Conservation (phyloP, 2,329 filamentous ascomycete species). For the Rhinocladiella mackenziei region DNA sequence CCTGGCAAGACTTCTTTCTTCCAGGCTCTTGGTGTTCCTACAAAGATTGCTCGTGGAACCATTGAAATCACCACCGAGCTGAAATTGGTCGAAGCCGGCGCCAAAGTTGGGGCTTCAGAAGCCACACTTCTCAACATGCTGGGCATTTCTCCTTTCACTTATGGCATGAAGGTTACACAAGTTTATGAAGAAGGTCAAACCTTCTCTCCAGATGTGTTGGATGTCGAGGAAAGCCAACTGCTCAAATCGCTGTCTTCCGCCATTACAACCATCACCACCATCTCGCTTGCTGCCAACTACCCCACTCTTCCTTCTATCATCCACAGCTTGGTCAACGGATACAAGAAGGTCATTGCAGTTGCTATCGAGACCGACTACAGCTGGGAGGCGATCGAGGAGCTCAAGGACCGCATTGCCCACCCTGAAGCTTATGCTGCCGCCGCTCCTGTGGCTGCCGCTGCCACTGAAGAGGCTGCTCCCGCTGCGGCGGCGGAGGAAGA, state of each 20-base stretch:
- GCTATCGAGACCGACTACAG: conserved; percentile 85
- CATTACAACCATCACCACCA: conserved; percentile 78
- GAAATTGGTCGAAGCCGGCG: conserved; percentile 90
- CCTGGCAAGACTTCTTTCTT: conserved; percentile 99
- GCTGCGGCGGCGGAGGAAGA: conserved; percentile 53
- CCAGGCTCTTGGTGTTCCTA: conserved; percentile 99
- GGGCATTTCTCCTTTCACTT: conserved; percentile 99
- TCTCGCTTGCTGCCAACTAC: conserved; percentile 92
- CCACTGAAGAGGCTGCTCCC: conserved; percentile 49
- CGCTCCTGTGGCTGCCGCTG: conserved; percentile 65
- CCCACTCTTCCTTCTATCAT: conserved; percentile 94
- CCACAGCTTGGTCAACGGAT: conserved; percentile 92
- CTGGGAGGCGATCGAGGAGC: conserved; percentile 93
- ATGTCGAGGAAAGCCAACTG: conserved; percentile 93
- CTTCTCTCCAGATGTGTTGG: conserved; percentile 80
- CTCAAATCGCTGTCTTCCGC: conserved; percentile 75
- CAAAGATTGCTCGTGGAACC: conserved; percentile 99
- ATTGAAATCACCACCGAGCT: conserved; percentile 99
- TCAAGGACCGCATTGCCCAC: conserved; percentile 99
- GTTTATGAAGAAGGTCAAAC: conserved; percentile 97
- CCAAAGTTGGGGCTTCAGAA: conserved; percentile 97
- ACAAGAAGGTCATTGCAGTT: conserved; percentile 94
- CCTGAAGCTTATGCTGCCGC: conserved; percentile 90
- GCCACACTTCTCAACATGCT: conserved; percentile 99
- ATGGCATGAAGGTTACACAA: conserved; percentile 93